These are phyloP conservation scores for Fusarium paranaense DNA, from an alignment of 2,329 filamentous ascomycete genomes.

Conservation along the genomic window DNA sequence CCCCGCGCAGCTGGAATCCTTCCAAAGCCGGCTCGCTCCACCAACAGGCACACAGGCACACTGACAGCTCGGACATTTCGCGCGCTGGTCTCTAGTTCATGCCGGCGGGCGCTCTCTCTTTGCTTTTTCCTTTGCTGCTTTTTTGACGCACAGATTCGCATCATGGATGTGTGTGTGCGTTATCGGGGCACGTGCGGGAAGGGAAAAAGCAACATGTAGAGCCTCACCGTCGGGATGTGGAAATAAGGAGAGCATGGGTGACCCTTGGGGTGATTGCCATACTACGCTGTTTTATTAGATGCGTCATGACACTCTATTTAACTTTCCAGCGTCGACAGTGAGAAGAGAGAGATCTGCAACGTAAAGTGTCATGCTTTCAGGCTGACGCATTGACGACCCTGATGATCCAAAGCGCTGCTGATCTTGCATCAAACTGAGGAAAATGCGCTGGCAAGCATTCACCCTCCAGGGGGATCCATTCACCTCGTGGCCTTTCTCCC, in stretches of 20 bases:
- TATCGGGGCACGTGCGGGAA: slow-evolving; percentile 8
- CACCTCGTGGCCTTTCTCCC: background rate
- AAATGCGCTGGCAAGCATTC: background rate
- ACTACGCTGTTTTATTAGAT: background rate
- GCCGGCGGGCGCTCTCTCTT: background rate
- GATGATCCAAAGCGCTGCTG: background rate
- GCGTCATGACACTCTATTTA: background rate
- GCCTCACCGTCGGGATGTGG: slow-evolving; percentile 8
- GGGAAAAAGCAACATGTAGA: background rate
- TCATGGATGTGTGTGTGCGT: slow-evolving; percentile 3
- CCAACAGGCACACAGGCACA: background rate
- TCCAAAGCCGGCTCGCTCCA: slow-evolving; percentile 3
- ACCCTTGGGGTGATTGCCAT: background rate
- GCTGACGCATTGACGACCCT: background rate
- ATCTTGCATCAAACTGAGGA: background rate
- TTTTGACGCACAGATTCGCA: slow-evolving; percentile 23
- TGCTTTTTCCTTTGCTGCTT: background rate
- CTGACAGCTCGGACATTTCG: slow-evolving; percentile 16
- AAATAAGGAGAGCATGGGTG: background rate
- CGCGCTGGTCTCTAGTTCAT: slow-evolving; percentile 5
- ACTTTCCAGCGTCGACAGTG: background rate
- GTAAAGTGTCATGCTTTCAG: background rate
- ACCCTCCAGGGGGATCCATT: background rate
- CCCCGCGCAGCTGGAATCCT: background rate
- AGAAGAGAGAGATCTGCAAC: background rate